phyloP scores from a whole-genome alignment of 352 stramenopile species.

The Phytophthora multivora region DNA sequence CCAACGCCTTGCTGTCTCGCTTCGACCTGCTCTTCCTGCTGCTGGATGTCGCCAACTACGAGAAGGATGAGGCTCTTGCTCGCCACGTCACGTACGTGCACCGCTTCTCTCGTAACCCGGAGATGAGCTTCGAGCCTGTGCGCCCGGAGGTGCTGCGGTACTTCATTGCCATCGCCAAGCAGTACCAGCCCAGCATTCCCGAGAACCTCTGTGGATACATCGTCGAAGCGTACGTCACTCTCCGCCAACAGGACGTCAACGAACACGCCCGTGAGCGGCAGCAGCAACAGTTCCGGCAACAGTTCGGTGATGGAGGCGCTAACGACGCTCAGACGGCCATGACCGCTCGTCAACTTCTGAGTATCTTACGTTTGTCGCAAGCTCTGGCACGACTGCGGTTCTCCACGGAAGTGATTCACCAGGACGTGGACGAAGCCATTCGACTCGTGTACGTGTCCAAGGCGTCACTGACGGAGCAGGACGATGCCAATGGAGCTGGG shows the following conservation, averaged over 20 bases:
- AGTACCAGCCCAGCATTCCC: slow-evolving; percentile 88
- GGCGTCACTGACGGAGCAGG: slow-evolving; percentile 91
- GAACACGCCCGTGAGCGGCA: slow-evolving; percentile 81
- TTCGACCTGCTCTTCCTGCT: slow-evolving; percentile 99
- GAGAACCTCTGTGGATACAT: slow-evolving; percentile 97
- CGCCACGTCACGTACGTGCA: slow-evolving; percentile 94
- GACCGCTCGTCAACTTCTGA: slow-evolving; percentile 98
- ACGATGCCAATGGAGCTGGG: slow-evolving; percentile 56
- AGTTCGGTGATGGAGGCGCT: slow-evolving; percentile 43
- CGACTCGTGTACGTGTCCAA: slow-evolving; percentile 98
- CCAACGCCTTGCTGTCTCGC: slow-evolving; percentile 98
- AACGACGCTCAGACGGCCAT: slow-evolving; percentile 97
- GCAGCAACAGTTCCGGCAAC: slow-evolving; percentile 39
- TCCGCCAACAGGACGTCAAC: slow-evolving; percentile 93
- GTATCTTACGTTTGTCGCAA: slow-evolving; percentile 97
- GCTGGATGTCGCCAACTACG: slow-evolving; percentile 94
- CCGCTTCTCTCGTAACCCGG: slow-evolving; percentile 86
- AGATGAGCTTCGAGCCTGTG: slow-evolving; percentile 92
- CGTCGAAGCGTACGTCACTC: slow-evolving; percentile 98
- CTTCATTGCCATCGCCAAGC: slow-evolving; percentile 89
- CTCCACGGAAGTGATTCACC: slow-evolving; percentile 92
- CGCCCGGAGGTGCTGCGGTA: slow-evolving; percentile 92
- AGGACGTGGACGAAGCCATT: slow-evolving; percentile 98
- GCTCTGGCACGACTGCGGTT: slow-evolving; percentile 97
- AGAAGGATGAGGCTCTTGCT: slow-evolving; percentile 92